Percentiles rank a stretch among this genome's conserved stretches.
These are phyloP conservation scores for Colletotrichum liriopes DNA, from an alignment of 2,329 filamentous ascomycete species.

Conservation along the genomic window DNA sequence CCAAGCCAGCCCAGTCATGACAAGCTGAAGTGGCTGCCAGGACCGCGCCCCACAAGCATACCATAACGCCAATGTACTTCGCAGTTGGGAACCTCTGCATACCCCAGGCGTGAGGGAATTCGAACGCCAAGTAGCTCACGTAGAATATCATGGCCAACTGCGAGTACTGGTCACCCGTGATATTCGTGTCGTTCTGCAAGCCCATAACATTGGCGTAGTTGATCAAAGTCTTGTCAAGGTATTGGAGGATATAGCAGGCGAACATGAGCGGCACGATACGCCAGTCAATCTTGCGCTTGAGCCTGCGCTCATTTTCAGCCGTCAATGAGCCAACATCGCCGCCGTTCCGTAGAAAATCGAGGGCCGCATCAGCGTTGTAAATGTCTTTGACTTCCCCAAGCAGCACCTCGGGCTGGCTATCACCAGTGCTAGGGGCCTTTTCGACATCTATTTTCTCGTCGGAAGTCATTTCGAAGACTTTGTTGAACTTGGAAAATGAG, in stretches of 20 bases:
- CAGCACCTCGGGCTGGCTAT: slow-evolving; percentile 17
- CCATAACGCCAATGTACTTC: slow-evolving; percentile 43
- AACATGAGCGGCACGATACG: slow-evolving; percentile 45
- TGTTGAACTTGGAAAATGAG: not conserved
- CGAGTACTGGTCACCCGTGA: slow-evolving; percentile 71
- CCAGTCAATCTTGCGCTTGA: slow-evolving; percentile 44
- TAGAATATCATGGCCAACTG: slow-evolving; percentile 70
- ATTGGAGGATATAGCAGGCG: slow-evolving; percentile 37
- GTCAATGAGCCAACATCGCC: slow-evolving; percentile 19
- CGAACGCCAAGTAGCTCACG: slow-evolving; percentile 73
- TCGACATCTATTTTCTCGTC: slow-evolving; percentile 23
- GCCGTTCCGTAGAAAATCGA: slow-evolving; percentile 19
- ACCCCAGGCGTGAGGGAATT: slow-evolving; percentile 70
- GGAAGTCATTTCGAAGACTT: slow-evolving; percentile 1
- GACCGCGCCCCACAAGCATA: slow-evolving; percentile 61
- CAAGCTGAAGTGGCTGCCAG: slow-evolving; percentile 52
- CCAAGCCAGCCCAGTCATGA: slow-evolving; percentile 42
- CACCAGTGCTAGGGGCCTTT: not conserved
- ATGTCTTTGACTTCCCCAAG: slow-evolving; percentile 29
- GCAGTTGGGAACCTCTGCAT: slow-evolving; percentile 61
- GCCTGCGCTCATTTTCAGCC: slow-evolving; percentile 14
- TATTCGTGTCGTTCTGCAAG: slow-evolving; percentile 63
- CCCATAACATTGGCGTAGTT: slow-evolving; percentile 69
- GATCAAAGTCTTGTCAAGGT: slow-evolving; percentile 39
- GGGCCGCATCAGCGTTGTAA: slow-evolving; percentile 27